Evolutionary conservation across 1,139 yeast species (phyloP), one percentile per base, ranked within the genome.

Genomic region (Candida sp.): DNA sequence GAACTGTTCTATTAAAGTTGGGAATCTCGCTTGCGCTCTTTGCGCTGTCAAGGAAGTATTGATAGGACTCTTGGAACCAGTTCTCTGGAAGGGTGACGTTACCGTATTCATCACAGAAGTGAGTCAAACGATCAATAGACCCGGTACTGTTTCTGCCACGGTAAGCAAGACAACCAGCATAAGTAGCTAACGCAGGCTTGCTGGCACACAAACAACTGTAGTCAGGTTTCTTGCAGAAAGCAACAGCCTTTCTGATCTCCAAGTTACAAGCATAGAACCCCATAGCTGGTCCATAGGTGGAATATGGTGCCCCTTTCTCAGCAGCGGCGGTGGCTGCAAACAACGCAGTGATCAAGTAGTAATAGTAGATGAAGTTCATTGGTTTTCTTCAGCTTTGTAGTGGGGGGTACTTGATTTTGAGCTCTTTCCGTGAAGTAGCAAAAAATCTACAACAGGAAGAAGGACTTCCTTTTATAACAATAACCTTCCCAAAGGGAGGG

Each of bases 1-100:
- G 60, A 3, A 46, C 49, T 2, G 67, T 51, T 4, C 30, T 28
- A 46, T 70, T 69, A 47, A 66, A 70, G 31, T 56, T 60, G 7
- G 55, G 50, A 27, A 70, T 64, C 8, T 66, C 67, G 9, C 46
- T 32, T 5, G 60, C 49, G 22, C 51, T 42, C 17, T 57, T 61
- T 3, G 72, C 73, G 44, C 54, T 27, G 4, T 54, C 46, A 5
- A 54, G 48, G 51, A 58, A 71, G 35, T 57, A 48, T 4, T 48
- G 44, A 22, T 56, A 62, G 3, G 72, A 62, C 1, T 53, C 56
- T 5, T 53, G 51, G 17, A 59, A 57, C 28, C 61, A 58, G 8
- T 63, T 56, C 1, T 43, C 42, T 6, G 68, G 58, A 8, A 68
- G 28, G 5, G 58, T 53, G 0, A 49, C 49, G 30, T 49, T 47